These are phyloP conservation scores for Oryza meridionalis DNA, from an alignment of 176 grass and related monocot species.

Conservation along the genomic window DNA sequence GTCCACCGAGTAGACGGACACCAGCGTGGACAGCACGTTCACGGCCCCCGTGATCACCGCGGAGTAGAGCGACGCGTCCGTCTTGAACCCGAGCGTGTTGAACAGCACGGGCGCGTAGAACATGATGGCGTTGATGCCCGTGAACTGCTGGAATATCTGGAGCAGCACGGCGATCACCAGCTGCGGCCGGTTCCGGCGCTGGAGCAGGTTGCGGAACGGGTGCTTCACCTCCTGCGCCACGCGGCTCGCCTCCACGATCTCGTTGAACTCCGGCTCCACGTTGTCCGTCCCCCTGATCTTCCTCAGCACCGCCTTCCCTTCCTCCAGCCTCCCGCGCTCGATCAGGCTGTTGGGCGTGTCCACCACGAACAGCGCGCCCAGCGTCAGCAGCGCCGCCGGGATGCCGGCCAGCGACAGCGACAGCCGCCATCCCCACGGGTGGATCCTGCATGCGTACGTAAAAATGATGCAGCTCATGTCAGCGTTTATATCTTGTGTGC, in stretches of 20 bases:
- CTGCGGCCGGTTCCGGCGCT: conserved; percentile 70
- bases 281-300: conserved; percentile 77
- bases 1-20: conserved; percentile 91
- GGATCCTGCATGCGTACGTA: conserved; percentile 53
- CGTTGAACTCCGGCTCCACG: conserved; percentile 83
- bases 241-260: conserved; percentile 87
- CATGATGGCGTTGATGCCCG: conserved; percentile 98
- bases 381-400: conserved; percentile 73
- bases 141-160: conserved; percentile 97
- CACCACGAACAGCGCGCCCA: conserved; percentile 69
- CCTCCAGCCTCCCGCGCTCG: conserved; percentile 73
- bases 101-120: conserved; percentile 98
- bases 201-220: conserved; percentile 87
- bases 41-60: conserved; percentile 90
- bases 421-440: conserved; percentile 76
- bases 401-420: conserved; percentile 81
- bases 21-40: conserved; percentile 86
- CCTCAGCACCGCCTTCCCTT: conserved; percentile 74
- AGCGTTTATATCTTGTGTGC: too few species aligned
- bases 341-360: conserved; percentile 94
- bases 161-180: conserved; percentile 84
- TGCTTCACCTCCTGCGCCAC: conserved; percentile 83
- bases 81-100: conserved; percentile 92
- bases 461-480: background rate
- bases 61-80: conserved; percentile 82